These are phyloP conservation scores for Zoysia matrella DNA, from an alignment of 202 grass and related monocot species.

Conservation along the genomic window DNA sequence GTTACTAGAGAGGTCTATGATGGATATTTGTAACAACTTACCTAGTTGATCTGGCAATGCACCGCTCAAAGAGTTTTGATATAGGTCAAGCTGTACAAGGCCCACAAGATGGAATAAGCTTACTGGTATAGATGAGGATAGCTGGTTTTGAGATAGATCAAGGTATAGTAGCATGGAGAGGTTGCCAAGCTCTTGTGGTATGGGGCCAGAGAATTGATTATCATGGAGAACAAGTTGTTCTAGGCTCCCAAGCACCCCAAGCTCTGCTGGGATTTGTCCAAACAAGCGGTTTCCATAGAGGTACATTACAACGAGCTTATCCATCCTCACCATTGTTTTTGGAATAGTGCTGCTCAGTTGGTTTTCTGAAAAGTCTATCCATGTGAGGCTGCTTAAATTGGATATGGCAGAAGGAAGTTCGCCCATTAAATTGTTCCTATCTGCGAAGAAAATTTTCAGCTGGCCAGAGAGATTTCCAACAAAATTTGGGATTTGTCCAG, in stretches of 20 bases:
- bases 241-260: background rate
- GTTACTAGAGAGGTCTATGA: background rate
- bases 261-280: background rate
- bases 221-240: background rate
- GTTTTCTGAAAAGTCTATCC: background rate
- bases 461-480: background rate
- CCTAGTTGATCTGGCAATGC: background rate
- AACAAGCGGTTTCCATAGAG: background rate
- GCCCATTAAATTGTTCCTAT: background rate
- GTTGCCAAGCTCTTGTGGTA: background rate
- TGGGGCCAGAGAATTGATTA: background rate
- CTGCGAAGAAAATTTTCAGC: background rate
- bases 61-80: too few species aligned
- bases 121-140: slow-evolving; percentile 23
- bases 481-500: background rate
- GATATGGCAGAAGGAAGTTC: background rate
- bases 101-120: background rate
- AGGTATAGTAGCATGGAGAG: background rate
- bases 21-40: too few species aligned
- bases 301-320: background rate
- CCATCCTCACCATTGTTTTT: background rate
- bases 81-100: too few species aligned
- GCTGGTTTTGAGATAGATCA: background rate
- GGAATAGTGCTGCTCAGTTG: background rate
- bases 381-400: background rate